Evolutionary conservation across 1,284 basidiomycete species (phyloP).

Genomic region (Pseudomicrostroma phylloplanum): DNA sequence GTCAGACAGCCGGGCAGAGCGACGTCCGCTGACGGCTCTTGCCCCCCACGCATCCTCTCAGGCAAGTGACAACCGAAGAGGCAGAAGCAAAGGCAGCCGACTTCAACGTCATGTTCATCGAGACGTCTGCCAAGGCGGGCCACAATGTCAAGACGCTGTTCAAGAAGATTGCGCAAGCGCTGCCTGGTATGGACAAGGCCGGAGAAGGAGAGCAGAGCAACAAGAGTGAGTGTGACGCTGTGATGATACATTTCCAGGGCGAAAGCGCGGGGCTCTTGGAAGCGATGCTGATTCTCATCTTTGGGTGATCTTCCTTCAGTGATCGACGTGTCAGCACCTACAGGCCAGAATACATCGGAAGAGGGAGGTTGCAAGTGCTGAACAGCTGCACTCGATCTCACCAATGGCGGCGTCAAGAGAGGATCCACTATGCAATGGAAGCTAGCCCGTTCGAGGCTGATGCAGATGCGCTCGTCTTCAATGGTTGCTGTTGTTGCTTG

Average conservation of each 20-base stretch:
- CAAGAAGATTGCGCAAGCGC: constrained; percentile 96
- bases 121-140: constrained; percentile 97
- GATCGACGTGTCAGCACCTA: constrained; percentile 15
- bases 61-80: constrained; percentile 98
- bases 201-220: constrained; percentile 9
- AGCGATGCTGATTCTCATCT: not conserved
- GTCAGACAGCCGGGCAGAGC: not conserved
- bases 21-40: too few relatives aligned
- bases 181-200: constrained; percentile 84
- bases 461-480: too few relatives aligned
- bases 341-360: constrained; percentile 7
- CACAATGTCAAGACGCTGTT: constrained; percentile 99
- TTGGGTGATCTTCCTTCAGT: not conserved
- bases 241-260: not conserved
- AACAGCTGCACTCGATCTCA: too few relatives aligned
- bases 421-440: too few relatives aligned
- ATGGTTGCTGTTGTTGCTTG: too few relatives aligned
- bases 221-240: constrained; percentile 10
- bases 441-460: too few relatives aligned
- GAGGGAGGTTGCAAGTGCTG: constrained; percentile 17
- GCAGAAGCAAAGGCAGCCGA: constrained; percentile 89
- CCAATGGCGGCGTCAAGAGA: not conserved
- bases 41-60: constrained; percentile 5
- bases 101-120: constrained; percentile 95
- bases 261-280: not conserved